These are phyloP conservation scores for Cairneyella variabilis DNA, from an alignment of 495 filamentous ascomycete genomes.

Conservation along the genomic window DNA sequence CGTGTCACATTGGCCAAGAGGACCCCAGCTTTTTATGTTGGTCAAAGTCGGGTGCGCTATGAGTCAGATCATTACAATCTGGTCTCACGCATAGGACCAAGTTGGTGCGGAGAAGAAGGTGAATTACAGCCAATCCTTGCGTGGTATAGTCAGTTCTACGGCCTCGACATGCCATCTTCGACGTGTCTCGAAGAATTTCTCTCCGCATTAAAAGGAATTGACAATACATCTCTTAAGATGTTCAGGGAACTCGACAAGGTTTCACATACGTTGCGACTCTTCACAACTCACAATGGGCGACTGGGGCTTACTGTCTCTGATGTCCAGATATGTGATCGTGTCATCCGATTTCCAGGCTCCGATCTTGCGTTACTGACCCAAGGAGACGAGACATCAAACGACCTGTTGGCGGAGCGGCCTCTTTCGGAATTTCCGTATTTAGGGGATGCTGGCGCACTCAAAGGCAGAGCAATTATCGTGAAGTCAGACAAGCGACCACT, in stretches of 20 bases:
- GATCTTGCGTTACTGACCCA: not conserved
- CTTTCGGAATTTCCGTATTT: too few species aligned
- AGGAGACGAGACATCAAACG: not conserved
- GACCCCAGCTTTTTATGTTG: too few species aligned
- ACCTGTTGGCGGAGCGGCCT: too few species aligned
- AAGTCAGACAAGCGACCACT: not conserved
- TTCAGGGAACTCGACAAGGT: not conserved
- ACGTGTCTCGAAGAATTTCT: too few species aligned
- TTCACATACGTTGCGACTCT: not conserved
- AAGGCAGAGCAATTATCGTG: not conserved
- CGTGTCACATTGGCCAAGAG: too few species aligned
- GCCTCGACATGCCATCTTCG: not conserved
- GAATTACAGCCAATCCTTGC: too few species aligned
- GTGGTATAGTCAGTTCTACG: not conserved
- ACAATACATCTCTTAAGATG: not conserved
- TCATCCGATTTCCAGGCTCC: not conserved
- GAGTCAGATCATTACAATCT: not conserved
- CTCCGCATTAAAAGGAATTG: too few species aligned
- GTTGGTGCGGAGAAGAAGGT: too few species aligned
- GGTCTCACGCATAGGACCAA: not conserved
- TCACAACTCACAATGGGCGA: not conserved
- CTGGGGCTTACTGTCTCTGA: not conserved
- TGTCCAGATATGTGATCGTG: not conserved
- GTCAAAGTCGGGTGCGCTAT: too few species aligned
- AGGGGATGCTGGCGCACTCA: not conserved